Base-by-base conservation (phyloP, 306 rosid genomes). In the Gillenia trifoliata region DNA sequence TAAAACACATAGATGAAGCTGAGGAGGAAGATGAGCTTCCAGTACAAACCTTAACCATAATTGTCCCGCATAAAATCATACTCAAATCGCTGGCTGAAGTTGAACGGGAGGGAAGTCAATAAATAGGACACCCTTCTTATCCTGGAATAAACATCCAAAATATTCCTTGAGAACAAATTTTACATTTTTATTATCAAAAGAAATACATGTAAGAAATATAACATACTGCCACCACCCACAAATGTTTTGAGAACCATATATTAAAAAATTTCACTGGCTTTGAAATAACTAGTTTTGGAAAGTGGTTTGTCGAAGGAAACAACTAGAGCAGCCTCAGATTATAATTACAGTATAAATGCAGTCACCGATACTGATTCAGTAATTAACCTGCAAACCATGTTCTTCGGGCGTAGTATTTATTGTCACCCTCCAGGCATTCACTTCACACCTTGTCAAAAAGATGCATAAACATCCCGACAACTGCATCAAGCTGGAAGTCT, bases 81-180 rank as follows among this genome's bases (percentile, higher is more conserved):
- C 70, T 93, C 97, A 81, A 93, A 93, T 28, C 98, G 86, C 84
- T 75, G 91, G 75, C 86, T 93, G 98, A 82, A 93, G 98, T 68
- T 93, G 98, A 71, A 93, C 96, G 29, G 97, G 98, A 55, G 98
- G 98, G 81, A 93, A 91, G 90, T 93, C 98, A 80, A 88, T 89
- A 83, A 93, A 93, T 80, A 93, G 76, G 36, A 89, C 97, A 23
- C 97, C 96, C 80, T 91, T 93, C 90, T 75, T 89, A 82, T 90
- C 97, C 96, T 92, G 93, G 78, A 86, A 85, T 49, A 25, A 69
- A 74, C 38, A 47, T 64, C 28, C 17, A 28, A 40, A 76, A 19
- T 66, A 60, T 47, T 3, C 34, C 23, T 34, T 75, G 40, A 61
- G 62, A 73, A 16, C 10, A 7, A 45, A 45, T 33, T 29, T n/a